phyloP scores from a whole-genome alignment of 352 stramenopile genomes.

The Phytophthora cryptogea region DNA sequence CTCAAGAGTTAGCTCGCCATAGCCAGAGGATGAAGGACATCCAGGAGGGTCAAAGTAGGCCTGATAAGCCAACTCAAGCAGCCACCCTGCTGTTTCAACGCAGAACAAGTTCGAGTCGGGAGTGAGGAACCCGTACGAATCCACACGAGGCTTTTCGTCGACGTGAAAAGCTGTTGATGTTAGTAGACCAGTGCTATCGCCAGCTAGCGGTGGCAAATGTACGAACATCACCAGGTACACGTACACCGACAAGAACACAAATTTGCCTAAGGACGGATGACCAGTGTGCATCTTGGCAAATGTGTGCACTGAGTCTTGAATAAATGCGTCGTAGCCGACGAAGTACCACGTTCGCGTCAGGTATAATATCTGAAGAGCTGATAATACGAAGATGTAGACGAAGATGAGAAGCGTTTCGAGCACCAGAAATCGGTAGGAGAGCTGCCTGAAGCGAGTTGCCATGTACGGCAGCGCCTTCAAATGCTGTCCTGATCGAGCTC shows the following conservation, averaged over 20 bases:
- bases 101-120: conserved; percentile 85
- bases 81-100: conserved; percentile 81
- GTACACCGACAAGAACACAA: conserved; percentile 83
- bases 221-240: conserved; percentile 88
- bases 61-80: conserved; percentile 86
- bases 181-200: conserved; percentile 53
- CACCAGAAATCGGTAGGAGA: conserved; percentile 87
- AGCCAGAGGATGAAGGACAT: conserved; percentile 74
- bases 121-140: conserved; percentile 67
- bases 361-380: conserved; percentile 66
- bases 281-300: conserved; percentile 64
- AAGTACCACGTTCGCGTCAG: conserved; percentile 69
- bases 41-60: conserved; percentile 87
- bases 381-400: conserved; percentile 72
- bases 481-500: conserved; percentile 54
- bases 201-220: conserved; percentile 65
- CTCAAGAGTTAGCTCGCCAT: conserved; percentile 75
- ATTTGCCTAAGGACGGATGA: conserved; percentile 61
- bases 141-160: conserved; percentile 60
- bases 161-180: conserved; percentile 77
- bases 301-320: conserved; percentile 70
- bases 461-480: conserved; percentile 85
- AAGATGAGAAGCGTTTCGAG: conserved; percentile 79
- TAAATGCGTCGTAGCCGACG: conserved; percentile 68
- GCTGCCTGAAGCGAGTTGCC: conserved; percentile 82